These are phyloP conservation scores for Metschnikowia cerradonensis DNA, from an alignment of 805 yeast genomes.

Conservation along the genomic window DNA sequence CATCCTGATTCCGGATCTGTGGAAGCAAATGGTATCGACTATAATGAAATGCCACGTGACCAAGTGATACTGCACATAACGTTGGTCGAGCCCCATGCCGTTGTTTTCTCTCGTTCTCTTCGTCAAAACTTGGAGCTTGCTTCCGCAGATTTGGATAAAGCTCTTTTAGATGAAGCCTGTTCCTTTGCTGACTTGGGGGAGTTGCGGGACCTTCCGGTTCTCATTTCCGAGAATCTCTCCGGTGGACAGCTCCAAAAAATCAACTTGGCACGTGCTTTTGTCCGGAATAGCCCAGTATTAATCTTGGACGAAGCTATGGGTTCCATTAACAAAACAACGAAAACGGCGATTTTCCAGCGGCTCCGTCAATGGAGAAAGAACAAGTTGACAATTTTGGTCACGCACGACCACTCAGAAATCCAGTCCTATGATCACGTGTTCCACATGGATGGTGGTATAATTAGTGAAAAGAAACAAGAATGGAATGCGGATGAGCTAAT, in stretches of 20 bases:
- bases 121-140: slow-evolving; percentile 16
- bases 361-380: slow-evolving; percentile 59
- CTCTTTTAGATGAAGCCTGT: slow-evolving; percentile 41
- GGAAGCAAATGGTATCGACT: slow-evolving; percentile 49
- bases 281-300: slow-evolving; percentile 70
- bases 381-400: slow-evolving; percentile 73
- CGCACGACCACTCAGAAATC: slow-evolving; percentile 71
- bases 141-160: slow-evolving; percentile 6
- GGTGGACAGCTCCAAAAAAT: slow-evolving; percentile 92
- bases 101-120: slow-evolving; percentile 42
- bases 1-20: slow-evolving; percentile 50
- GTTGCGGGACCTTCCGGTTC: slow-evolving; percentile 28
- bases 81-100: slow-evolving; percentile 67
- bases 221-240: slow-evolving; percentile 53
- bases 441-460: slow-evolving; percentile 40
- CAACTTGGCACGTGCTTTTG: slow-evolving; percentile 76
- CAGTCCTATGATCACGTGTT: slow-evolving; percentile 53
- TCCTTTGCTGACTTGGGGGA: slow-evolving; percentile 48
- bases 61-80: slow-evolving; percentile 66
- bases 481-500: background rate
- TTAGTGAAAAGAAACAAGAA: background rate
- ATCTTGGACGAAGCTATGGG: slow-evolving; percentile 84
- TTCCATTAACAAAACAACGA: slow-evolving; percentile 62
- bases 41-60: slow-evolving; percentile 37
- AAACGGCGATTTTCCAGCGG: slow-evolving; percentile 43